A percentile compares a stretch with the other conserved stretches of the same genome.
Evolutionary conservation across 306 rosid genomes (phyloP).

Genomic region (Sechiopsis laciniata): DNA sequence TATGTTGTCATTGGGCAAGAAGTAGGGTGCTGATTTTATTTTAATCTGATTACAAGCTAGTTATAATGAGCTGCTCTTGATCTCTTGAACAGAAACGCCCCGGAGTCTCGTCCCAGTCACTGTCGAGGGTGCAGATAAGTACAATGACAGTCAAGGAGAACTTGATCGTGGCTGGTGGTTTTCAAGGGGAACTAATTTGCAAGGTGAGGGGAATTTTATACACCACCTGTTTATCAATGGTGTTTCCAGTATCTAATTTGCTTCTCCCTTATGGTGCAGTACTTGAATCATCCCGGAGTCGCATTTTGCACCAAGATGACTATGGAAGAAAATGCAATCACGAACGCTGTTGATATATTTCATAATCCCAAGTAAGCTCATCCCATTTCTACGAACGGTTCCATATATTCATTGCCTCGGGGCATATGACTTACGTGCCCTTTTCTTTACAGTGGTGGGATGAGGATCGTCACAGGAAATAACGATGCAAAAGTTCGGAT

Average conservation of each 20-base stretch:
- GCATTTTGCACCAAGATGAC: constrained; percentile 75
- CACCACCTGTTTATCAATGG: neutral
- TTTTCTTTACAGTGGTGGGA: constrained; percentile 54
- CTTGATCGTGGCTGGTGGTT: constrained; percentile 83
- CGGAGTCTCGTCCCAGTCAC: constrained; percentile 49
- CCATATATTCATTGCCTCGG: neutral
- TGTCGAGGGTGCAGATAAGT: constrained; percentile 85
- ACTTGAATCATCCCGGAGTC: constrained; percentile 59
- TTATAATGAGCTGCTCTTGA: neutral
- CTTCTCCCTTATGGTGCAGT: constrained; percentile 36
- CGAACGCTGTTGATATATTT: constrained; percentile 82
- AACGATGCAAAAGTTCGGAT: constrained; percentile 79
- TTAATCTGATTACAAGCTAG: neutral
- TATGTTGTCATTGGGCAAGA: constrained; percentile 26
- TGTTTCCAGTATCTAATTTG: constrained; percentile 2
- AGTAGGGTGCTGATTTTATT: neutral
- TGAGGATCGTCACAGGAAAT: constrained; percentile 71
- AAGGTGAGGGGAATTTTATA: constrained; percentile 43
- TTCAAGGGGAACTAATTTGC: constrained; percentile 92
- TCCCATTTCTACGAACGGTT: neutral
- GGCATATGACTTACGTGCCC: neutral
- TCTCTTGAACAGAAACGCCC: constrained; percentile 39
- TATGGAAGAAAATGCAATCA: constrained; percentile 72
- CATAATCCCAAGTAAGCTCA: constrained; percentile 43
- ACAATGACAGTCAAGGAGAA: constrained; percentile 86